Evolutionary conservation across 1,139 yeast genomes (phyloP).

Genomic region (Starmera stellimalicola): DNA sequence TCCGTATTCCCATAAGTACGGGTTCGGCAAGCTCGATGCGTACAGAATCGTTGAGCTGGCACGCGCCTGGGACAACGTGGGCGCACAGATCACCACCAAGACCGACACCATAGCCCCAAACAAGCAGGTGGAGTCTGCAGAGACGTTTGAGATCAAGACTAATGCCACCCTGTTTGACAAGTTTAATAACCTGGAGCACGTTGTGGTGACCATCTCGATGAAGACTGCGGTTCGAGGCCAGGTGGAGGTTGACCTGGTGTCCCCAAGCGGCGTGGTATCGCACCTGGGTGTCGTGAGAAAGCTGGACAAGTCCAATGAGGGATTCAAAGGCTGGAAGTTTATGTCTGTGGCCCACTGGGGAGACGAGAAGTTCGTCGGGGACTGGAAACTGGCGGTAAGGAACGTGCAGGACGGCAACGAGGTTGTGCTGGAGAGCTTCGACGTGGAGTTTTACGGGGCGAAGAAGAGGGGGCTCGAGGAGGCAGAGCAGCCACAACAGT

Average conservation of each 20-base stretch:
- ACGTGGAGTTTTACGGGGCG: slow-evolving; percentile 73
- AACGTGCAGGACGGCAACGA: slow-evolving; percentile 28
- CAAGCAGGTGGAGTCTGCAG: slow-evolving; percentile 16
- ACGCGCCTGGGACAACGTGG: slow-evolving; percentile 68
- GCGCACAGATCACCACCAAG: slow-evolving; percentile 57
- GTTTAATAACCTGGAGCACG: slow-evolving; percentile 72
- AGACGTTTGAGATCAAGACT: slow-evolving; percentile 29
- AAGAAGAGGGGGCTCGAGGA: slow-evolving; percentile 24
- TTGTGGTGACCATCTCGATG: slow-evolving; percentile 71
- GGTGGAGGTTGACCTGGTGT: slow-evolving; percentile 51
- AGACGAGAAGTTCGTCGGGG: slow-evolving; percentile 62
- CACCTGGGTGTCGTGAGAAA: slow-evolving; percentile 66
- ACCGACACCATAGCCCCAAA: slow-evolving; percentile 17
- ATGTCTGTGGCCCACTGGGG: slow-evolving; percentile 99
- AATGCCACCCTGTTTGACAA: slow-evolving; percentile 48
- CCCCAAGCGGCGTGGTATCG: slow-evolving; percentile 72
- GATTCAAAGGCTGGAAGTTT: slow-evolving; percentile 81
- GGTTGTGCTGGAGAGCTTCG: slow-evolving; percentile 61
- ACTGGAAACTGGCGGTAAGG: slow-evolving; percentile 67
- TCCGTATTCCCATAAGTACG: slow-evolving; percentile 76
- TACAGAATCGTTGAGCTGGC: slow-evolving; percentile 67
- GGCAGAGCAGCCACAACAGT: neutral
- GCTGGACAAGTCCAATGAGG: slow-evolving; percentile 45
- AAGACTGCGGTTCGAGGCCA: slow-evolving; percentile 61
- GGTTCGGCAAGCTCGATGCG: slow-evolving; percentile 91